A percentile compares a stretch with the other conserved stretches of the same genome.
These are phyloP conservation scores for Nepenthes alata DNA, from an alignment of 179 eudicot genomes.

Conservation along the genomic window DNA sequence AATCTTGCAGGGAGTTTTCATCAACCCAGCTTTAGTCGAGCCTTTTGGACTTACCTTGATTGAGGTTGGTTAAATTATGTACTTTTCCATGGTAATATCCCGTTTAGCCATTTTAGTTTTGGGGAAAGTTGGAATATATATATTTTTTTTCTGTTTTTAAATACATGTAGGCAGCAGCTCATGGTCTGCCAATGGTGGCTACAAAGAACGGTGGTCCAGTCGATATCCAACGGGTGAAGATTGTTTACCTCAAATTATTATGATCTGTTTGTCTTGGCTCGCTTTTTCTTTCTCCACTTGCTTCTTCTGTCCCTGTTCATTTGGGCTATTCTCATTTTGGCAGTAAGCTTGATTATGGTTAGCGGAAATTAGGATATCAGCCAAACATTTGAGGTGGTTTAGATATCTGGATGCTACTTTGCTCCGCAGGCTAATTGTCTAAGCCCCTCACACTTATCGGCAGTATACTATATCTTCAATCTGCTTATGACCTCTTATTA, in stretches of 20 bases:
- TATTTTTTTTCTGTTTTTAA: neutral
- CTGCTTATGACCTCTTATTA: neutral
- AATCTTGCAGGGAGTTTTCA: slow-evolving; percentile 46
- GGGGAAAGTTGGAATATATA: neutral
- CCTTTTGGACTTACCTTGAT: slow-evolving; percentile 66
- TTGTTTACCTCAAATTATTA: too few species aligned
- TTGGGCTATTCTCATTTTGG: too few species aligned
- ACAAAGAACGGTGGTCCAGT: slow-evolving; percentile 83
- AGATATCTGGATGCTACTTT: too few species aligned
- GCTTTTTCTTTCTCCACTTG: too few species aligned
- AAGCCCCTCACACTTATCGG: too few species aligned
- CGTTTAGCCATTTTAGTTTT: neutral
- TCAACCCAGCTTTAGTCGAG: slow-evolving; percentile 62
- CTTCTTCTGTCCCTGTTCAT: too few species aligned
- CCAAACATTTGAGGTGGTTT: too few species aligned
- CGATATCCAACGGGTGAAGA: slow-evolving; percentile 54
- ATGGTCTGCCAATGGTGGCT: slow-evolving; percentile 80
- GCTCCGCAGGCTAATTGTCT: too few species aligned
- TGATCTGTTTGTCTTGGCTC: too few species aligned
- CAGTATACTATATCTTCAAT: too few species aligned
- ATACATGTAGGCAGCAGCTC: slow-evolving; percentile 56
- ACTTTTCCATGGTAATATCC: neutral
- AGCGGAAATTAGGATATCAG: too few species aligned
- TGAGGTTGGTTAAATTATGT: slow-evolving; percentile 35
- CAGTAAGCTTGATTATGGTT: too few species aligned